Conservation (phyloP, 2,329 filamentous ascomycete species). For the Monosporascus sp. region DNA sequence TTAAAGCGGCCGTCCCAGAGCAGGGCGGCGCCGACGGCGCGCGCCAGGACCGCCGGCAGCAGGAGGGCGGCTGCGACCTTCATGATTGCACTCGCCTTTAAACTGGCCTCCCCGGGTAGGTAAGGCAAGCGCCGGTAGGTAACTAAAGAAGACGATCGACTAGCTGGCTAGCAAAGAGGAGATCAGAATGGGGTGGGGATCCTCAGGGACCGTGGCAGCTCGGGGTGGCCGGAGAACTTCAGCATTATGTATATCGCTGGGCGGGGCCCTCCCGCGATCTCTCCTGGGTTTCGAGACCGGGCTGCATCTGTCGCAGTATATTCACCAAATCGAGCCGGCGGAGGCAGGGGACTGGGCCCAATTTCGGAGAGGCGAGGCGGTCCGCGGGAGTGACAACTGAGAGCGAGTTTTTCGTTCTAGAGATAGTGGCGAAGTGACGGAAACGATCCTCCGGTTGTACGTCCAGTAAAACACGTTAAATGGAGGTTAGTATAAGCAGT, state of each 20-base stretch:
- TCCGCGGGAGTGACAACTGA: background rate
- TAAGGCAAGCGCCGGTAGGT: background rate
- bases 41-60: constrained; percentile 10
- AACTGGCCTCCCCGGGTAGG: no score
- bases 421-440: background rate
- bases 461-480: background rate
- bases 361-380: background rate
- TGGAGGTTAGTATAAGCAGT: no score
- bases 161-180: background rate
- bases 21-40: constrained; percentile 36
- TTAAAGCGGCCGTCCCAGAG: constrained; percentile 60
- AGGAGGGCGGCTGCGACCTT: constrained; percentile 13
- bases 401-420: background rate
- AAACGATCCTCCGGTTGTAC: background rate
- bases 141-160: background rate
- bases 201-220: background rate
- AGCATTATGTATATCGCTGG: background rate
- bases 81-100: constrained; percentile 9
- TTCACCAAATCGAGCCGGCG: no score
- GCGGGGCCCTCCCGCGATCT: no score
- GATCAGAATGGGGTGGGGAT: background rate
- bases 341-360: background rate
- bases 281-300: no score
- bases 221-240: no score
- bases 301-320: no score